A percentile compares a stretch with the other conserved stretches of the same genome.
Evolutionary conservation across 495 filamentous ascomycete genomes (phyloP).

Genomic region (Monascus purpureus): DNA sequence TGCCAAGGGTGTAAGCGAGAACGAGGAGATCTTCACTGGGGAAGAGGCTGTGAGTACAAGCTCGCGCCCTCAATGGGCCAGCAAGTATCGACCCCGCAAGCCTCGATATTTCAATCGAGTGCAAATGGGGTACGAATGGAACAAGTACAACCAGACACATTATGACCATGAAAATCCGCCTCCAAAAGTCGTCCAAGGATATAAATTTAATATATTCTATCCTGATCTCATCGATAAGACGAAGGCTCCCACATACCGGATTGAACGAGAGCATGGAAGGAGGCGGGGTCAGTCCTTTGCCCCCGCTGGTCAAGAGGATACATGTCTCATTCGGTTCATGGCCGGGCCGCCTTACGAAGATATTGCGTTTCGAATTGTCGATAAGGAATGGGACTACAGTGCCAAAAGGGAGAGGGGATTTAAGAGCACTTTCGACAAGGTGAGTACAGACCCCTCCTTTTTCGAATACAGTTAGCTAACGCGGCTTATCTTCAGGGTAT

Average conservation of each 20-base stretch:
- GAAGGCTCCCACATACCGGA: conserved; percentile 87
- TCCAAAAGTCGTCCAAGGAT: conserved; percentile 95
- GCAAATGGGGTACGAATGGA: conserved; percentile 99
- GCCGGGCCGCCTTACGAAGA: conserved; percentile 95
- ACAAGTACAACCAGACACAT: conserved; percentile 99
- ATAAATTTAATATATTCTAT: conserved; percentile 99
- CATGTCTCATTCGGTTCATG: conserved; percentile 90
- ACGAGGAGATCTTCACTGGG: conserved; percentile 90
- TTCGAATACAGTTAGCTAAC: background rate
- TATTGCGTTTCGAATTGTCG: conserved; percentile 93
- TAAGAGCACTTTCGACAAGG: conserved; percentile 95
- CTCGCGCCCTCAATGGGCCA: conserved; percentile 65
- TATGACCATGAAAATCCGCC: conserved; percentile 99
- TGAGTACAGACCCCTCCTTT: conserved; percentile 25
- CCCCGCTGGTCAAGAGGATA: conserved; percentile 94
- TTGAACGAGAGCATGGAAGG: conserved; percentile 81
- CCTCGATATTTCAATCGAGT: conserved; percentile 96
- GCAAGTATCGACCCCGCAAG: conserved; percentile 83
- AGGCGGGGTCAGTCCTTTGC: conserved; percentile 85
- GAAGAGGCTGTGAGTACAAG: conserved; percentile 66
- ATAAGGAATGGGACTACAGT: conserved; percentile 98
- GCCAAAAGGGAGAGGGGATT: conserved; percentile 92
- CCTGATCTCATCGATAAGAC: conserved; percentile 94
- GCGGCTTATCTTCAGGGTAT: conserved; percentile 53
- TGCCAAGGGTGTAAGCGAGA: conserved; percentile 79